Evolutionary conservation across 495 filamentous ascomycete species (phyloP), one percentile per base, ranked within the genome.

Genomic region (Aspergillus homomorphus): DNA sequence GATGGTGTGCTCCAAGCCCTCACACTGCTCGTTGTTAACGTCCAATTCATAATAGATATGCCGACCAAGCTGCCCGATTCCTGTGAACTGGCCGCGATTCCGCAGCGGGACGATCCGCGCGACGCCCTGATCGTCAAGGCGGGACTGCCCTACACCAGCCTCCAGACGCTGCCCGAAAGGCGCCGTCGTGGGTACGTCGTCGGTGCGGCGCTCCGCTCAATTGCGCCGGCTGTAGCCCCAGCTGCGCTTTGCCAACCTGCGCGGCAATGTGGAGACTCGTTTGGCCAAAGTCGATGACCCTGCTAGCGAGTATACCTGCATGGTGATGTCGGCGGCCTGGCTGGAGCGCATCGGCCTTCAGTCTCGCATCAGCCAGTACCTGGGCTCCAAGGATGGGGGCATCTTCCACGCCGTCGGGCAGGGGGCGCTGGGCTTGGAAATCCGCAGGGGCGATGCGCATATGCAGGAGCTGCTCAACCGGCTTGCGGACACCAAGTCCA

Each of bases 401-500:
- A 78, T 90, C 74, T 67, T 91, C 63, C 79, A 93, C 69, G 91
- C 91, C 1, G 91, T 96, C 1, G 90, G 91, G 0, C 91, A 96
- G 67, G 91, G 91, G 1, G 90, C 88, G 15, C 69, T 95, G 9
- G 89, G 81, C 6, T 76, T 94, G 54, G 91, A 96, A 80, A 79
- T 85, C 22, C 73, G 91, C 19, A 83, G 80, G 46, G 82, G 76
- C 18, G 91, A 96, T 61, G 70, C 76, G 38, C 62, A 66, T 61
- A 77, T 81, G 21, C 54, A 73, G 23, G 66, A 70, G 50, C 53
- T 94, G 42, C 54, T 92, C 52, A 68, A 68, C 52, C 63, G 70
- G 9, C 53, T 91, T 16, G 69, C 68, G 22, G 75, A 88, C 62
- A 65, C 67, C 53, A 63, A 72, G 53, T 84, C 84, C 0, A 82